Percentiles rank a stretch among this genome's conserved stretches.
Evolutionary conservation across 2,329 filamentous ascomycete species (phyloP).

Genomic region (Aureobasidium vineae): DNA sequence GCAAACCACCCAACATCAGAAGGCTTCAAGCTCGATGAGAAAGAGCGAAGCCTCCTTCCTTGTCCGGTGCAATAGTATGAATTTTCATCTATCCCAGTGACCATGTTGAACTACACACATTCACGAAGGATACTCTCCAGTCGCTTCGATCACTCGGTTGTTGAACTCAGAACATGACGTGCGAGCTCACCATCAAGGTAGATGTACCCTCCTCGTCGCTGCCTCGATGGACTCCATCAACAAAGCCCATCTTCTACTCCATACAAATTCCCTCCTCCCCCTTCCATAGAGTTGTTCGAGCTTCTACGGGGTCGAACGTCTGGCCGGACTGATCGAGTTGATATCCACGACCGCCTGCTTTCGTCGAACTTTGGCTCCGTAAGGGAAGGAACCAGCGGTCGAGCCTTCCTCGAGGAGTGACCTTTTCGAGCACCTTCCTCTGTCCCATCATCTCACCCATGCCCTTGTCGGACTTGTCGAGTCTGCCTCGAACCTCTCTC

Average conservation of each 20-base stretch:
- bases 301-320: conserved; percentile 11
- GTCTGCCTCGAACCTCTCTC: neutral
- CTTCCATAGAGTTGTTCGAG: conserved; percentile 8
- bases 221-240: neutral
- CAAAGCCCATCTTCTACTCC: neutral
- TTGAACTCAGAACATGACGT: conserved; percentile 17
- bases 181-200: conserved; percentile 26
- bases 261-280: neutral
- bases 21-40: neutral
- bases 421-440: conserved; percentile 7
- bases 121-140: neutral
- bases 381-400: neutral
- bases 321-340: conserved; percentile 7
- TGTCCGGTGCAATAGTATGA: neutral
- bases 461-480: neutral
- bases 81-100: neutral
- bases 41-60: neutral
- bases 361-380: neutral
- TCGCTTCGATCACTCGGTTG: neutral
- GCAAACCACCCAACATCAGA: neutral
- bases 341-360: conserved; percentile 7
- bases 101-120: neutral
- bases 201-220: neutral
- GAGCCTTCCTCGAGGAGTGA: conserved; percentile 7
- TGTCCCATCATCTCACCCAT: neutral